These are phyloP conservation scores for Neurospora cerealis DNA, from an alignment of 495 filamentous ascomycete species.

Conservation along the genomic window DNA sequence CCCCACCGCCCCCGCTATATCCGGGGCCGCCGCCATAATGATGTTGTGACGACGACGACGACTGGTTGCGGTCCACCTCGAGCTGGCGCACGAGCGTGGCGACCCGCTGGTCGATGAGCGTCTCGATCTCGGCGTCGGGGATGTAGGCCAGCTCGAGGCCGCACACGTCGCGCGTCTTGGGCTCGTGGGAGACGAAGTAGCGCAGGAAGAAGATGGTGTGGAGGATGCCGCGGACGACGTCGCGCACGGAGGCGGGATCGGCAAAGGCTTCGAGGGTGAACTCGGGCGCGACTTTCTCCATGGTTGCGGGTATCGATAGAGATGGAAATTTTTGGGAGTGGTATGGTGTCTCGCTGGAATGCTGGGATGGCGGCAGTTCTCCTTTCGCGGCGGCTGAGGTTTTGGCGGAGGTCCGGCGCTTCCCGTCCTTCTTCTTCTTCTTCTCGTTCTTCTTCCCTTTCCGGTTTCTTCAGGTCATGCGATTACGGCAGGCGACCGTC, in stretches of 20 bases:
- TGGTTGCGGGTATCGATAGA: constrained; percentile 12
- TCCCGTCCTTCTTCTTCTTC: background rate
- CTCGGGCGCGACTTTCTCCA: constrained; percentile 59
- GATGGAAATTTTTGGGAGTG: background rate
- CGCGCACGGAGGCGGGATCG: constrained; percentile 71
- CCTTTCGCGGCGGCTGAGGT: background rate
- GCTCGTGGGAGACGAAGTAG: constrained; percentile 79
- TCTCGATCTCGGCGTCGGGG: constrained; percentile 82
- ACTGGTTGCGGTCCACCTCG: constrained; percentile 34
- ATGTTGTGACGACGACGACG: constrained; percentile 6
- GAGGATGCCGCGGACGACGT: constrained; percentile 88
- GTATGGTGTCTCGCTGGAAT: background rate
- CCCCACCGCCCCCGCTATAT: constrained; percentile 16
- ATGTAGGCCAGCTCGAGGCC: constrained; percentile 86
- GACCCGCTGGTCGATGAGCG: constrained; percentile 81
- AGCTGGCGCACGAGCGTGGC: constrained; percentile 61
- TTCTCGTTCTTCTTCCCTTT: background rate
- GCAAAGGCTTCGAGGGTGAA: constrained; percentile 79
- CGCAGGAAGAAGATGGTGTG: constrained; percentile 99
- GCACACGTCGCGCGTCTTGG: constrained; percentile 80
- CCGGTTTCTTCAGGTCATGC: background rate
- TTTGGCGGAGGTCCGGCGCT: background rate
- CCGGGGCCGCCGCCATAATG: constrained; percentile 3
- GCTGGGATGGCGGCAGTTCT: background rate
- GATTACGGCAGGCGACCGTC: background rate